Percentiles rank a stretch among this genome's conserved stretches.
Conservation (phyloP, 2,329 filamentous ascomycete genomes). For the Fusarium agapanthi region DNA sequence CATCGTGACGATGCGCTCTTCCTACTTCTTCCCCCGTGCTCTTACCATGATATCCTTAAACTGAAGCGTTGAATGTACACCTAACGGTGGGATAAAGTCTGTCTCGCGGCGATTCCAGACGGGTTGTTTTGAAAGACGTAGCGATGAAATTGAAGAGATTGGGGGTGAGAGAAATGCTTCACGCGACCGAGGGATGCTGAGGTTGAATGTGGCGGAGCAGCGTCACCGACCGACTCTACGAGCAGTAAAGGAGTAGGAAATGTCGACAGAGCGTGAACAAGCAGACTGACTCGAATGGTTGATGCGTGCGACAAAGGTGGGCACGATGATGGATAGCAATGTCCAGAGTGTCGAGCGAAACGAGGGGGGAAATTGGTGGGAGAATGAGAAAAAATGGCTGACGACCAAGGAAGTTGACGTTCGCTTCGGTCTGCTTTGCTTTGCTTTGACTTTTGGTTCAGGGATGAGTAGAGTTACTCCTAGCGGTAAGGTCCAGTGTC, state of each 20-base stretch:
- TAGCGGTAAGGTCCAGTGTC: constrained; percentile 19
- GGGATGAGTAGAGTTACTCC: constrained; percentile 38
- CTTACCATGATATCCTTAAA: constrained; percentile 65
- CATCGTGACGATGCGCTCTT: constrained; percentile 68
- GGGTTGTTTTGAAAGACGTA: constrained; percentile 5
- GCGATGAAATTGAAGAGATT: constrained; percentile 25
- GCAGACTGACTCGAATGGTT: constrained; percentile 6
- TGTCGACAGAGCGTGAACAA: constrained; percentile 26
- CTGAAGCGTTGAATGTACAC: constrained; percentile 27
- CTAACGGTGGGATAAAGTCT: background rate
- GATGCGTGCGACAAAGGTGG: constrained; percentile 25
- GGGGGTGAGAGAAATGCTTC: constrained; percentile 42
- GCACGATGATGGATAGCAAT: constrained; percentile 28
- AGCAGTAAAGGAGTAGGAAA: constrained; percentile 34
- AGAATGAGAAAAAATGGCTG: constrained; percentile 34
- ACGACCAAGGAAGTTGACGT: constrained; percentile 42
- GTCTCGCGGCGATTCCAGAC: constrained; percentile 8
- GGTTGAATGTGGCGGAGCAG: constrained; percentile 36
- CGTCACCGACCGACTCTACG: constrained; percentile 39
- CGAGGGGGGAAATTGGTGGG: constrained; percentile 34
- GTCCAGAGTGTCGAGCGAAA: constrained; percentile 25
- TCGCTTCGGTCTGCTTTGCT: constrained; percentile 1
- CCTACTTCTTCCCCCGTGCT: constrained; percentile 62
- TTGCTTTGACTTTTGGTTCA: constrained; percentile 41
- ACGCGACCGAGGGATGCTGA: constrained; percentile 52